phyloP scores from a whole-genome alignment of 805 yeast genomes.

The Clavispora santaluciae region DNA sequence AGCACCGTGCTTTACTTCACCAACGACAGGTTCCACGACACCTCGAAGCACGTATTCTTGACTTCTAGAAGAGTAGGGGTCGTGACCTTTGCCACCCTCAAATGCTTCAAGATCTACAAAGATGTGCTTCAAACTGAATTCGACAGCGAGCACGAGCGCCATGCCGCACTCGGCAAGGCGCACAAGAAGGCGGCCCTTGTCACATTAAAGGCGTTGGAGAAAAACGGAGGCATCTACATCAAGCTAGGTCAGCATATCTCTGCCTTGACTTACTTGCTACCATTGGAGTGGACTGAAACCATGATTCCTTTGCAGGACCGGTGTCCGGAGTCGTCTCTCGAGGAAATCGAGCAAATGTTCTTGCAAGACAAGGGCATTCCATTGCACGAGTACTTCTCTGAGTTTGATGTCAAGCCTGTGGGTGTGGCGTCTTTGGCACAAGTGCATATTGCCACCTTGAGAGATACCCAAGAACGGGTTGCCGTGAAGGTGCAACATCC shows the following conservation, averaged over 20 bases:
- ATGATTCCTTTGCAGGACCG: constrained; percentile 90
- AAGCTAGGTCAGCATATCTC: constrained; percentile 92
- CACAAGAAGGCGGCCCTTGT: constrained; percentile 74
- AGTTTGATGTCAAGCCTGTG: constrained; percentile 69
- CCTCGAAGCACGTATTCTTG: constrained; percentile 28
- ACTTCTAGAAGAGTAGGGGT: constrained; percentile 52
- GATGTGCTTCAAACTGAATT: constrained; percentile 46
- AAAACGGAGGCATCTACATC: constrained; percentile 89
- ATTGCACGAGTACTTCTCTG: constrained; percentile 59
- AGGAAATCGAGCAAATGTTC: constrained; percentile 67
- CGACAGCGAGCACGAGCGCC: constrained; percentile 37
- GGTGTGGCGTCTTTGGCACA: constrained; percentile 97
- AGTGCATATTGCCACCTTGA: constrained; percentile 75
- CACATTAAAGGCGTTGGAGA: constrained; percentile 72
- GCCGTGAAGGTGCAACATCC: constrained; percentile 98
- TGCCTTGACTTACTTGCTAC: constrained; percentile 87
- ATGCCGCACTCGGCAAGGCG: constrained; percentile 53
- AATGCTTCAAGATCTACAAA: constrained; percentile 71
- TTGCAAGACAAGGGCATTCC: constrained; percentile 55
- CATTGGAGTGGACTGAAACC: constrained; percentile 91
- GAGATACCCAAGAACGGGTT: constrained; percentile 58
- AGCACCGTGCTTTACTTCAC: constrained; percentile 29
- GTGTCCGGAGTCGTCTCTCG: constrained; percentile 77
- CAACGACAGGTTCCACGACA: constrained; percentile 32
- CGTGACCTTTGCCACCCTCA: constrained; percentile 61